A percentile compares a stretch with the other conserved stretches of the same genome.
phyloP scores from a whole-genome alignment of 2,329 filamentous ascomycete species.

The Aspergillus transmontanensis region DNA sequence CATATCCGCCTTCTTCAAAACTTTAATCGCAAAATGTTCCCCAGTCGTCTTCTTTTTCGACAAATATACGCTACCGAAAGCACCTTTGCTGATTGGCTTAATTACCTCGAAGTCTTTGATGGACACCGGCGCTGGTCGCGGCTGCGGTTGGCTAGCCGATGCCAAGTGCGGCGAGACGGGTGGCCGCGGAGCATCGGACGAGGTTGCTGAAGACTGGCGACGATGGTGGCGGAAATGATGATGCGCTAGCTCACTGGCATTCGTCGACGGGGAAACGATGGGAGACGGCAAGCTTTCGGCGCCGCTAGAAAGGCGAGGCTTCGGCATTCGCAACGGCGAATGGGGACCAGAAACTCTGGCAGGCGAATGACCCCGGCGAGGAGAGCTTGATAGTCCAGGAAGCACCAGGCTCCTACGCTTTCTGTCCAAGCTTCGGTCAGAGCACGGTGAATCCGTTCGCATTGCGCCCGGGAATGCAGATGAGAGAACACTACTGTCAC shows the following conservation, averaged over 20 bases:
- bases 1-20: slow-evolving; percentile 99
- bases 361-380: slow-evolving; percentile 85
- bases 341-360: slow-evolving; percentile 74
- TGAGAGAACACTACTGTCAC: slow-evolving; percentile 85
- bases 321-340: slow-evolving; percentile 82
- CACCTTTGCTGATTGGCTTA: slow-evolving; percentile 98
- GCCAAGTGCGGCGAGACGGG: slow-evolving; percentile 81
- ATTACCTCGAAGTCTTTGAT: slow-evolving; percentile 99
- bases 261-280: slow-evolving; percentile 84
- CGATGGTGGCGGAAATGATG: slow-evolving; percentile 70
- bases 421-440: slow-evolving; percentile 81
- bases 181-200: slow-evolving; percentile 68
- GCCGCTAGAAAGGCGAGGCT: slow-evolving; percentile 68
- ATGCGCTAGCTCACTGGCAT: slow-evolving; percentile 68
- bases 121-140: slow-evolving; percentile 85
- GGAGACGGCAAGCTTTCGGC: slow-evolving; percentile 70
- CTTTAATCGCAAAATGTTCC: slow-evolving; percentile 98
- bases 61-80: slow-evolving; percentile 95
- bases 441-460: slow-evolving; percentile 86
- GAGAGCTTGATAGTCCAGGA: slow-evolving; percentile 71
- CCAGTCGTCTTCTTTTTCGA: slow-evolving; percentile 98
- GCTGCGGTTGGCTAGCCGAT: slow-evolving; percentile 78
- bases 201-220: slow-evolving; percentile 86
- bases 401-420: slow-evolving; percentile 87
- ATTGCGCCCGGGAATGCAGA: slow-evolving; percentile 71